These are phyloP conservation scores for Aspergillus diversus DNA, from an alignment of 495 filamentous ascomycete genomes.

Conservation along the genomic window DNA sequence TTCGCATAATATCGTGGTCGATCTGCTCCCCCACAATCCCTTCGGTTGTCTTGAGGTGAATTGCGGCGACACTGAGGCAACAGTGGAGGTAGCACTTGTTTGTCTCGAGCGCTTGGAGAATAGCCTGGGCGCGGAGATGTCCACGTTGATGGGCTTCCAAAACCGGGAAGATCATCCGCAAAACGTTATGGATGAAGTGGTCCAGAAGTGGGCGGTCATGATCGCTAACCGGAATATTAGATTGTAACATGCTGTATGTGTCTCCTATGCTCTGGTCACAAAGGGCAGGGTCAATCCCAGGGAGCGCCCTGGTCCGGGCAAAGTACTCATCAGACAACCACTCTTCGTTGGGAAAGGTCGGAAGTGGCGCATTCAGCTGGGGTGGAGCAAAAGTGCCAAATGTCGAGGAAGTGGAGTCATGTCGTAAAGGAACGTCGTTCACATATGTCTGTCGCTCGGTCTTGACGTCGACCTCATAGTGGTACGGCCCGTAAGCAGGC, in stretches of 20 bases:
- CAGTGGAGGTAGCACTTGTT: conserved; percentile 96
- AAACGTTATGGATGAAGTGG: conserved; percentile 88
- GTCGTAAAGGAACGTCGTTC: conserved; percentile 80
- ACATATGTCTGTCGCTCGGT: conserved; percentile 94
- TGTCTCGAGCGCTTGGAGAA: conserved; percentile 81
- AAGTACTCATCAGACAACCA: conserved; percentile 79
- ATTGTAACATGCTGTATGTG: conserved; percentile 53
- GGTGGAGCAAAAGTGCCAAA: conserved; percentile 87
- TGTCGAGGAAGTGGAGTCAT: conserved; percentile 82
- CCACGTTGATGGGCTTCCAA: conserved; percentile 86
- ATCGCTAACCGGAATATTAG: conserved; percentile 85
- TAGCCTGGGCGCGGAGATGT: conserved; percentile 72
- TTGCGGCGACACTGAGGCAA: conserved; percentile 93
- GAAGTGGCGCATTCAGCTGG: conserved; percentile 64
- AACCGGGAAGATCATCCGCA: conserved; percentile 88
- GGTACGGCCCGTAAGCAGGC: conserved; percentile 52
- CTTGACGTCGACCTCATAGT: conserved; percentile 94
- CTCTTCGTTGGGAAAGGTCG: conserved; percentile 69
- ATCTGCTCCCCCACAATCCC: conserved; percentile 72
- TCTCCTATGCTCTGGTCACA: conserved; percentile 26
- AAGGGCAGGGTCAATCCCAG: conserved; percentile 56
- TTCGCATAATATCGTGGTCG: conserved; percentile 91
- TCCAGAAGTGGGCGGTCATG: conserved; percentile 84
- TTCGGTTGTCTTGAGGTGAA: conserved; percentile 83
- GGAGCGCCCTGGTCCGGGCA: conserved; percentile 30